Percentiles rank a stretch among this genome's conserved stretches.
Conservation (phyloP, 495 filamentous ascomycete genomes). For the Oidiodendron maius region DNA sequence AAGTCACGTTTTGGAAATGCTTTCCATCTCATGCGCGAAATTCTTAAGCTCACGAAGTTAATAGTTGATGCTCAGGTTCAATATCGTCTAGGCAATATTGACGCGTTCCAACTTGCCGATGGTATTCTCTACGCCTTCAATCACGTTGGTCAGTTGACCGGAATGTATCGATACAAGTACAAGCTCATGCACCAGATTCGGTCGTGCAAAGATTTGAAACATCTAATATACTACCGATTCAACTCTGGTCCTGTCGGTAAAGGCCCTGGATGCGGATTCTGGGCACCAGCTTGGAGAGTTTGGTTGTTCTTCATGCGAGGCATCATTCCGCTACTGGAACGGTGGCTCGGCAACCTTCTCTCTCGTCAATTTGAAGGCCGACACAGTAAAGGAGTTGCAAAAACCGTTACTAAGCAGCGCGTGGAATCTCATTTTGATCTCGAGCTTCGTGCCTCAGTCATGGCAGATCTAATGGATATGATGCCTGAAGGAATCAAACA, state of each 20-base stretch:
- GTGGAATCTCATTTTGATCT: constrained; percentile 99
- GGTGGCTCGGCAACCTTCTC: constrained; percentile 96
- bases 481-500: constrained; percentile 99
- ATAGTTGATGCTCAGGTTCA: constrained; percentile 99
- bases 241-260: constrained; percentile 98
- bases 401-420: constrained; percentile 98
- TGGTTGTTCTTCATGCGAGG: constrained; percentile 99
- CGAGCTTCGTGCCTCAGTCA: constrained; percentile 94
- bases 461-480: constrained; percentile 99
- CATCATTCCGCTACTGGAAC: constrained; percentile 92
- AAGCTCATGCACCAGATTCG: constrained; percentile 99
- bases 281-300: constrained; percentile 97
- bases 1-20: constrained; percentile 99
- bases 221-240: constrained; percentile 98
- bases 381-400: constrained; percentile 98
- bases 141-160: constrained; percentile 96
- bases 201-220: constrained; percentile 98
- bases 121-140: constrained; percentile 99
- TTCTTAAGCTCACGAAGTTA: constrained; percentile 93
- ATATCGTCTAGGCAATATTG: constrained; percentile 96
- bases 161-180: constrained; percentile 99
- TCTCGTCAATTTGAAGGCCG: constrained; percentile 98
- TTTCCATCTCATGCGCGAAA: constrained; percentile 99
- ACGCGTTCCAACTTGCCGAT: constrained; percentile 97
- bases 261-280: constrained; percentile 97